Conservation (phyloP, 192 early-diverging fungal species). For the Coemansia sp. region DNA sequence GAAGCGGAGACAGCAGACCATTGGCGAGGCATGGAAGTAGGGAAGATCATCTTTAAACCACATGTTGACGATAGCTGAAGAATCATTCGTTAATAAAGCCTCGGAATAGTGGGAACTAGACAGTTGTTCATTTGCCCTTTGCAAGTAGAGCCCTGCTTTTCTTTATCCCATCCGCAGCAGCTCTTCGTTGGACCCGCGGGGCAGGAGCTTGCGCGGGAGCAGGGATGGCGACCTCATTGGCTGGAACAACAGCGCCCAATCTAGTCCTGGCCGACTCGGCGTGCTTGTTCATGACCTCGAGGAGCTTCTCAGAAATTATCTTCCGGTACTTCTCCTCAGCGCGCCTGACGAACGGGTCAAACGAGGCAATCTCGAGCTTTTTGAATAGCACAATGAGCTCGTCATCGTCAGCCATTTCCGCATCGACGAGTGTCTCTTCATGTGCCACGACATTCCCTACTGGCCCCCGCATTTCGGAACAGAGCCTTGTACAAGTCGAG, state of each 20-base stretch:
- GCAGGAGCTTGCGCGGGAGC: too few species aligned
- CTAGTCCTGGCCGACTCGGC: background rate
- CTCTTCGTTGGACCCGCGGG: too few species aligned
- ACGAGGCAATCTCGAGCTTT: background rate
- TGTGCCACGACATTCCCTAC: background rate
- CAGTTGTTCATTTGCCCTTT: too few species aligned
- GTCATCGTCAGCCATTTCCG: background rate
- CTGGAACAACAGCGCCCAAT: background rate
- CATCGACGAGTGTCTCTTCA: background rate
- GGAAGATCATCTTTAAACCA: background rate
- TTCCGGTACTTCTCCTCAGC: background rate
- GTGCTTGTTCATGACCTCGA: background rate
- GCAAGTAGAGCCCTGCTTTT: too few species aligned
- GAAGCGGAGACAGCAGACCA: slow-evolving; percentile 37
- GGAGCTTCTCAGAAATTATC: background rate
- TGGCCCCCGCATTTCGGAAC: too few species aligned
- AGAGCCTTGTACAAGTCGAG: too few species aligned
- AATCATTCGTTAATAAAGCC: too few species aligned
- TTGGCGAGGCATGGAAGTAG: slow-evolving; percentile 43
- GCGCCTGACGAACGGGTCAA: background rate
- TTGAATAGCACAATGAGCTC: too few species aligned
- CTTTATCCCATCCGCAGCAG: too few species aligned
- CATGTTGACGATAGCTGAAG: too few species aligned
- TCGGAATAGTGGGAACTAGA: too few species aligned
- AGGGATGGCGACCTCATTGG: too few species aligned